Base-by-base conservation (phyloP, 176 grass and related monocot genomes). In the Lolium multiflorum region DNA sequence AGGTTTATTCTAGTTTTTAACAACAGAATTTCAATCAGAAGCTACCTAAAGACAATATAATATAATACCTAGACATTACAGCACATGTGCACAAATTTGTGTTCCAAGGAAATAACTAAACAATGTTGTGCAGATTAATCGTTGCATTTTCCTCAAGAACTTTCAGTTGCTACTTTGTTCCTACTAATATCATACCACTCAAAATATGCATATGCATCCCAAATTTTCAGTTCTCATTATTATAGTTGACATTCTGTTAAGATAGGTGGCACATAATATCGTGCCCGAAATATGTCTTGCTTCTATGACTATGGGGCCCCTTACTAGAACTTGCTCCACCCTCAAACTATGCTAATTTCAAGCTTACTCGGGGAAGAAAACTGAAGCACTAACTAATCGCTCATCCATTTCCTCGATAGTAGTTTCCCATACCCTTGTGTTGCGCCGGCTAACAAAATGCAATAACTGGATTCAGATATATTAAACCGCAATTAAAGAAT, bases 361-460 rank as follows among this genome's bases (percentile, higher is more conserved):
- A 66, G 11, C 17, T 24, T 74, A 63, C 38, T 28, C 9, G 11
- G 31, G 41, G 54, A 61, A 16, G 9, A 7, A 2, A 74, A 35
- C 24, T 50, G 25, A 81, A 61, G 44, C 47, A 77, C 26, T 61
- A 28, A 48, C 11, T 57, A 71, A 16, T 50, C 35, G 70, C 61
- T 83, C 7, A 21, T 52, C 5, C 15, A 58, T 39, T 81, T 44
- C 18, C 60, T 22, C 47, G 4, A 15, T 71, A 79, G 51, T 1
- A 46, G 56, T 25, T 78, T 41, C 35, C 37, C 28, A 41, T 58
- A 44, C 2, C 2, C 17, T 62, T 16, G 17, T 52, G 5, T 35
- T 72, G 11, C 28, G 28, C 28, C 22, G 58, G 63, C 35, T 43
- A 77, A 85, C 78, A 88, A 12, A 20, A 81, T 54, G 18, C 16